Conservation (phyloP, 306 rosid species). For the Mimosa pudica region DNA sequence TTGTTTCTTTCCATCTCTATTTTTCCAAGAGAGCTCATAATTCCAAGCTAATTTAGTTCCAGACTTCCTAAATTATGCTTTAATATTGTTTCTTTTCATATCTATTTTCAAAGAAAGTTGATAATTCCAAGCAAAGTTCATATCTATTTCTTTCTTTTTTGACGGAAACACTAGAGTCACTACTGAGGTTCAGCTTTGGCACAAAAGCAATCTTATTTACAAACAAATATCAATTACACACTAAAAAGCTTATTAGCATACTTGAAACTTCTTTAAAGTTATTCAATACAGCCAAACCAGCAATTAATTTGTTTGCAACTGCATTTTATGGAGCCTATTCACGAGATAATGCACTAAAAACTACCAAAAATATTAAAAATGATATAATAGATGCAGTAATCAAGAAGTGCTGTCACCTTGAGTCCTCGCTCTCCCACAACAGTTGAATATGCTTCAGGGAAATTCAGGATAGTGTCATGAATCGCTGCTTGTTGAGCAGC, state of each 20-base stretch:
- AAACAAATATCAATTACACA: neutral
- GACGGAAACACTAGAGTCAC: neutral
- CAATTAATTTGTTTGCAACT: neutral
- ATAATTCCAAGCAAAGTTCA: too few species aligned
- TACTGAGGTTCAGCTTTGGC: neutral
- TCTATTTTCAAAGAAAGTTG: too few species aligned
- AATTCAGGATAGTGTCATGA: conserved; percentile 87
- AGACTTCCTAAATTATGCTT: neutral
- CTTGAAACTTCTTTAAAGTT: neutral
- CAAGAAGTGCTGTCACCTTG: conserved; percentile 61
- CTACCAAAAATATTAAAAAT: neutral
- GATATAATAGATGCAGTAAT: conserved; percentile 27
- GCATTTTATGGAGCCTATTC: neutral
- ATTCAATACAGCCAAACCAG: neutral
- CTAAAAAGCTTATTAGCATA: neutral
- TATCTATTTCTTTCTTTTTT: neutral
- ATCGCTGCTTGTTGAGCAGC: conserved; percentile 93
- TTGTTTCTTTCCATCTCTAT: neutral
- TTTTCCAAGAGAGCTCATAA: neutral
- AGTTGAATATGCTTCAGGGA: conserved; percentile 82
- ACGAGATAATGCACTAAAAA: neutral
- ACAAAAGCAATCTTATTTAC: neutral
- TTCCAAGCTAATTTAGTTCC: neutral
- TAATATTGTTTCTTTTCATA: neutral
- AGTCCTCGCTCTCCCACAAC: conserved; percentile 97